Conservation (phyloP, 306 rosid genomes). For the Pyrus communis region DNA sequence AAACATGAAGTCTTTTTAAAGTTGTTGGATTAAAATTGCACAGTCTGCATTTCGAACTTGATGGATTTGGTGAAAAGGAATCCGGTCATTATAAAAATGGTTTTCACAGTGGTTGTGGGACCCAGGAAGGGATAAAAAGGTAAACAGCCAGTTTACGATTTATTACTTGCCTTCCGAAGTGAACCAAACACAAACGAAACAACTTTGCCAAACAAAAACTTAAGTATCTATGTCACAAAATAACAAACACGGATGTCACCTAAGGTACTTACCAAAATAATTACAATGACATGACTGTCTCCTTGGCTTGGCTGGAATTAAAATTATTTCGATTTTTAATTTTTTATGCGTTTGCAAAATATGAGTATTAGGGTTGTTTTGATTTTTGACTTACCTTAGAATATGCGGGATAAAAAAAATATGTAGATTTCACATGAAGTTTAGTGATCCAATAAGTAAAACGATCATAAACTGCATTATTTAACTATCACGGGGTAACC, state of each 20-base stretch:
- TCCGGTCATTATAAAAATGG: too few species aligned
- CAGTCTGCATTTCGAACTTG: too few species aligned
- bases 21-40: too few species aligned
- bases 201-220: not conserved
- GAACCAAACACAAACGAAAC: not conserved
- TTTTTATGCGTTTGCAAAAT: not conserved
- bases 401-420: not conserved
- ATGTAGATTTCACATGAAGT: too few species aligned
- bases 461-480: too few species aligned
- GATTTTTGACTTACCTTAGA: too few species aligned
- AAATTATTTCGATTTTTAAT: too few species aligned
- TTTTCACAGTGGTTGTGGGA: too few species aligned
- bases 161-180: not conserved
- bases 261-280: not conserved
- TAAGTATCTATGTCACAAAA: not conserved
- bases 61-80: too few species aligned
- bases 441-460: too few species aligned
- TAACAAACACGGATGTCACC: not conserved
- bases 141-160: not conserved
- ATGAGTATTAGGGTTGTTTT: not conserved
- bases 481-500: too few species aligned
- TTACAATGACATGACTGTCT: not conserved
- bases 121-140: not conserved
- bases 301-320: not conserved
- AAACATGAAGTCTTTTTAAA: too few species aligned